These are phyloP conservation scores for Hypericum androsaemum DNA, from an alignment of 345 rosid genomes.

Conservation along the genomic window DNA sequence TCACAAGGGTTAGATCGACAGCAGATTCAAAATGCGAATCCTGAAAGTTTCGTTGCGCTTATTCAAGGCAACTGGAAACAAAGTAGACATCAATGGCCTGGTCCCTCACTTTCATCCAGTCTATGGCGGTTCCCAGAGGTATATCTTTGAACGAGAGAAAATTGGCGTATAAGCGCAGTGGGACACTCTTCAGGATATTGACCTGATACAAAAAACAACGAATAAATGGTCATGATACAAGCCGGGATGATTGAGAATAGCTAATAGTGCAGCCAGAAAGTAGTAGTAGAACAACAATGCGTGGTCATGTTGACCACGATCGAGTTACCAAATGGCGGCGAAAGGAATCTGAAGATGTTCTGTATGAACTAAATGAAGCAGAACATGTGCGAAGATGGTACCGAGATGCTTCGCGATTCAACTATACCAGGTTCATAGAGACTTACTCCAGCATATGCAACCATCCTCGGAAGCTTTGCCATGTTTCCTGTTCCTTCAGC, in stretches of 20 bases:
- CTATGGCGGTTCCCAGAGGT: slow-evolving; percentile 48
- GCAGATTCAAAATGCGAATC: too few relatives aligned
- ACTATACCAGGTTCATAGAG: background rate
- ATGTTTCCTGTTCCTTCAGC: slow-evolving; percentile 84
- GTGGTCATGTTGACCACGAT: too few relatives aligned
- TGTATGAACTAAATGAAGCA: too few relatives aligned
- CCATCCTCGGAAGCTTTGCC: slow-evolving; percentile 53
- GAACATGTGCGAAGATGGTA: too few relatives aligned
- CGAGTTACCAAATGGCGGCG: too few relatives aligned
- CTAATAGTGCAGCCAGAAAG: background rate
- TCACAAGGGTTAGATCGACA: background rate
- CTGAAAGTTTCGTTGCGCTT: background rate
- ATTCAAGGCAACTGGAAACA: slow-evolving; percentile 4
- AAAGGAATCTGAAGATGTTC: too few relatives aligned
- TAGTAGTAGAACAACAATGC: background rate
- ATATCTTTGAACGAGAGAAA: slow-evolving; percentile 43
- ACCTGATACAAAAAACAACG: slow-evolving; percentile 29
- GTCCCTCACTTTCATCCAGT: slow-evolving; percentile 67
- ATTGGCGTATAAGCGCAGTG: slow-evolving; percentile 51
- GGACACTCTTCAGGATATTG: slow-evolving; percentile 62
- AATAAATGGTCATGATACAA: background rate
- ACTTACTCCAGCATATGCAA: slow-evolving; percentile 84
- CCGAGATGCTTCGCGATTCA: too few relatives aligned
- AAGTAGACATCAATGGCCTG: background rate
- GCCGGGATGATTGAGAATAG: background rate